phyloP scores from a whole-genome alignment of 1,284 basidiomycete genomes.

The Schizophyllum amplum region DNA sequence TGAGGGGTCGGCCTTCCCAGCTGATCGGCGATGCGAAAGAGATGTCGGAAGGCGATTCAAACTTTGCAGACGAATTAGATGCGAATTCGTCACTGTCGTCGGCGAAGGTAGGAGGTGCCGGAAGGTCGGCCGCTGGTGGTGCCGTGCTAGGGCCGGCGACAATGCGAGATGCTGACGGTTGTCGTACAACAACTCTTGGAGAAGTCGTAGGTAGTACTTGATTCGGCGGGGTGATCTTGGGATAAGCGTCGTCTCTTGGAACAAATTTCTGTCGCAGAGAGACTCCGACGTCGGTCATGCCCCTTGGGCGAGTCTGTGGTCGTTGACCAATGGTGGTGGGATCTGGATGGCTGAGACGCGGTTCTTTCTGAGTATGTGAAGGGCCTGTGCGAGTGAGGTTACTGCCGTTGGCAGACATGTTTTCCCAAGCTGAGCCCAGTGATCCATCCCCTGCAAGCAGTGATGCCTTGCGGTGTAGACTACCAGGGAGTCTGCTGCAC shows the following conservation, averaged over 20 bases:
- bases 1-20: too few relatives aligned
- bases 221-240: conserved; percentile 2
- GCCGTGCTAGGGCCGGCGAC: conserved; percentile 10
- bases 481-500: conserved; percentile 9
- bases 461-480: conserved; percentile 16
- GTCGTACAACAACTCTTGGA: conserved; percentile 29
- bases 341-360: conserved; percentile 23
- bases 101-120: conserved; percentile 25
- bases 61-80: conserved; percentile 10
- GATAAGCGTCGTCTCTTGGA: not conserved
- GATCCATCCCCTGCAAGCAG: conserved; percentile 12
- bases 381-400: conserved; percentile 18
- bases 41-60: not conserved
- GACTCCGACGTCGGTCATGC: conserved; percentile 38
- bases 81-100: conserved; percentile 17
- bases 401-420: conserved; percentile 13
- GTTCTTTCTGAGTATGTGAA: too few relatives aligned
- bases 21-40: too few relatives aligned
- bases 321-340: conserved; percentile 17
- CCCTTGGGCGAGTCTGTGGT: conserved; percentile 37
- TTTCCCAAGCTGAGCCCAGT: conserved; percentile 16
- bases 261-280: not conserved
- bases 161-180: conserved; percentile 31
- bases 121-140: conserved; percentile 24
- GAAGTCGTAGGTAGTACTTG: conserved; percentile 11